Evolutionary conservation across 345 rosid genomes (phyloP).

Genomic region (Garcia nutans): DNA sequence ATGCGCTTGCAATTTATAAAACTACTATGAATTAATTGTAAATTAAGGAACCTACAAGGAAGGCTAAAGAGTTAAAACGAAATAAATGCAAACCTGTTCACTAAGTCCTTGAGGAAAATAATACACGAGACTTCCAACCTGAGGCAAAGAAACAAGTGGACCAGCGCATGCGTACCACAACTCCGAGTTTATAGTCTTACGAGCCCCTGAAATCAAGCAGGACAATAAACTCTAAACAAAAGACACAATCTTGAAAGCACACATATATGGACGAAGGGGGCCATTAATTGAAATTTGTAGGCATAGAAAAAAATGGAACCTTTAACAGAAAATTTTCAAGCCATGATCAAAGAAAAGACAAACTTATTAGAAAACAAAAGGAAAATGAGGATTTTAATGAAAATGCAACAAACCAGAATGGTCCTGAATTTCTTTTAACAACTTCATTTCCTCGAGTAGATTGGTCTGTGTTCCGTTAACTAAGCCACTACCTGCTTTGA

Average conservation of each 20-base stretch:
- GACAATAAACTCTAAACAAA: background rate
- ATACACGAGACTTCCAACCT: conserved; percentile 85
- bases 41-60: background rate
- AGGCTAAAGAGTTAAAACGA: background rate
- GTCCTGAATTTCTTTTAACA: conserved; percentile 80
- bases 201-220: conserved; percentile 46
- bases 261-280: background rate
- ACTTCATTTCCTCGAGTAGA: conserved; percentile 86
- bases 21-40: background rate
- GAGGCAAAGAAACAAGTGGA: conserved; percentile 92
- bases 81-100: conserved; percentile 72
- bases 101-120: conserved; percentile 99
- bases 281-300: background rate
- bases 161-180: conserved; percentile 99
- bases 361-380: conserved; percentile 1
- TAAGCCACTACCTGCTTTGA: conserved; percentile 47
- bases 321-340: conserved; percentile 15
- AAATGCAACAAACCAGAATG: conserved; percentile 64
- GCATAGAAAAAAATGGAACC: conserved; percentile 15
- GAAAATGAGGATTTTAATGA: background rate
- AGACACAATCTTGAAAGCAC: background rate
- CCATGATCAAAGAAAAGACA: background rate
- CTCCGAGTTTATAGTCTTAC: conserved; percentile 80
- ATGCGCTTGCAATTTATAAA: background rate
- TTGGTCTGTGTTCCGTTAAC: conserved; percentile 41